Base-by-base conservation (phyloP, 1,284 basidiomycete genomes). In the Marasmius fiardii region DNA sequence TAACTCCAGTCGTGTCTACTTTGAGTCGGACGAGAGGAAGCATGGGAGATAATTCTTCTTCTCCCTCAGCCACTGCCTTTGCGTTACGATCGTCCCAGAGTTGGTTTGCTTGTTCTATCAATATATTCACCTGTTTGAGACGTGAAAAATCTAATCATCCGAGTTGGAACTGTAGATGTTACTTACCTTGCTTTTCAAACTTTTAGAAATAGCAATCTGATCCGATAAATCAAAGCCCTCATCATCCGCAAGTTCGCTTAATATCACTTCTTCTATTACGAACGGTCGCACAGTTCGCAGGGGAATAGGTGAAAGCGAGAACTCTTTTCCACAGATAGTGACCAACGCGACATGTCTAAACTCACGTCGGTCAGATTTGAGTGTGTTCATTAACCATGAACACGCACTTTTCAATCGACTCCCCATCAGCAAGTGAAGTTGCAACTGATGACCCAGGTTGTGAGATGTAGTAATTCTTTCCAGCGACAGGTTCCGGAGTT, bases 401-500 rank as follows among this genome's bases (percentile, higher is more conserved):
- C 3, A 73, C 83, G 53, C 59, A 95, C 93, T 98, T 98, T 64
- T 90, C 86, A 4, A 93, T 73, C 0, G 94, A 77, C 70, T 98
- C 95, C 1, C 95, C 95, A 48, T 94, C 92, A 0, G 93, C 90
- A 33, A 98, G 75, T 50, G 91, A 93, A 0, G 96, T 99, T 0
- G 96, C 97, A 3, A 99, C 87, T 0, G 91, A 94, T 6, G 93
- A 96, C 1, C 97, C 97, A 1, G 97, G 97, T 68, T 99, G 97
- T 0, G 88, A 85, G 66, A 99, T 95, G 64, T 83, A 86, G 73
- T 99, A 99, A 4, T 82, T 79, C 71, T 97, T 96, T 7, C 92
- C 95, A 4, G 92, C 87, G 4, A 99, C 95, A 1, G 85, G 79
- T 66, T 98, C 93, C 0, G 96, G 96, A 2, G 84, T 76, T 58